Base-by-base conservation (phyloP, 2,329 filamentous ascomycete genomes). In the Aspergillus flavus region DNA sequence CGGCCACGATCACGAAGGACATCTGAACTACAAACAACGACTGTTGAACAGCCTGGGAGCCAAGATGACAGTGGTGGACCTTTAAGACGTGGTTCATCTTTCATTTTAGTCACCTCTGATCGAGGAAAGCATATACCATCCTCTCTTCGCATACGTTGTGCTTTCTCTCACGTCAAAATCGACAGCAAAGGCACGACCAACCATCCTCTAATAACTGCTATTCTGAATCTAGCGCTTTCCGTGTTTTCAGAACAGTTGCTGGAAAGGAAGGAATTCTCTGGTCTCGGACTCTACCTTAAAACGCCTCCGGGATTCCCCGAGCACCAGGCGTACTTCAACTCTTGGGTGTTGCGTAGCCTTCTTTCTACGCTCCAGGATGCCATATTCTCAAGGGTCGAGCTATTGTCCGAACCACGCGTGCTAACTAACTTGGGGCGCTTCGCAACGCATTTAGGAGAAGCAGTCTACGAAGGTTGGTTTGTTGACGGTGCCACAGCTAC, bases 401-500 rank as follows among this genome's bases (percentile, higher is more conserved):
- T 90, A 0, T 83, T 98, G 1, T 86, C 87, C 61, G 94, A 98
- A 73, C 92, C 95, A 1, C 89, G 90, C 64, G 86, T 96, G 1
- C 82, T 99, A 57, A 94, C 91, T 4, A 99, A 99, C 69, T 83
- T 99, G 72, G 89, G 91, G 0, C 87, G 93, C 14, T 91, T 97
- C 66, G 88, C 89, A 36, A 82, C 87, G 3, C 92, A 98, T 73
- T 86, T 98, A 75, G 87, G 91, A 0, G 95, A 99, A 75, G 92
- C 93, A 6, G 90, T 97, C 14, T 97, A 95, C 68, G 95, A 98
- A 78, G 95, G 95, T 19, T 97, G 94, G 92, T 98, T 98, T 73
- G 87, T 97, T 66, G 90, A 95, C 68, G 94, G 94, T 1, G 92
- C 92, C 1, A 91, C 93, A 69, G 85, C 88, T 4, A 86, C 95